Percentiles rank a stretch among this genome's conserved stretches.
phyloP scores from a whole-genome alignment of 805 yeast species.

The Ogataea parapolymorpha region DNA sequence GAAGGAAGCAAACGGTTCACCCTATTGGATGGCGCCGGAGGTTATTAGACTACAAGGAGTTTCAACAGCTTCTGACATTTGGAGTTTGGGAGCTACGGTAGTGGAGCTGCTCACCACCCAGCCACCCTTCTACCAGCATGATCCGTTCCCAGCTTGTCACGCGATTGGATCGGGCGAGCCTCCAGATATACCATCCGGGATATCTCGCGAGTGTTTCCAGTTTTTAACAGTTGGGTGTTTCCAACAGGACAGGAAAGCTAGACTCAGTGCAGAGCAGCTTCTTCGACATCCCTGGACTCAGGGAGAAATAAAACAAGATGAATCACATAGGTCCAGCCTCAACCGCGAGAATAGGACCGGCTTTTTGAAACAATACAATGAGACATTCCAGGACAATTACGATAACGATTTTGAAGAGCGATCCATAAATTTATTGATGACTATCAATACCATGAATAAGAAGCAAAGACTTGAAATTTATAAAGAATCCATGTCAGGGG shows the following conservation, averaged over 20 bases:
- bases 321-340: constrained; percentile 2
- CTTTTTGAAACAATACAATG: constrained; percentile 16
- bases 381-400: constrained; percentile 16
- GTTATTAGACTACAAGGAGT: constrained; percentile 81
- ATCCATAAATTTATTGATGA: constrained; percentile 12
- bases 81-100: constrained; percentile 95
- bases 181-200: constrained; percentile 58
- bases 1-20: constrained; percentile 70
- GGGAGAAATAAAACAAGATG: constrained; percentile 3
- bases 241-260: constrained; percentile 59
- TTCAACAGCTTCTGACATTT: constrained; percentile 82
- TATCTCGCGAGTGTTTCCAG: constrained; percentile 25
- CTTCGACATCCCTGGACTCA: constrained; percentile 61
- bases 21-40: constrained; percentile 99
- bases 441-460: constrained; percentile 18
- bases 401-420: constrained; percentile 21
- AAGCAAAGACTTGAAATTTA: constrained; percentile 19
- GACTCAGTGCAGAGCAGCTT: constrained; percentile 55
- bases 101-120: constrained; percentile 80
- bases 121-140: constrained; percentile 81
- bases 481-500: constrained; percentile 15
- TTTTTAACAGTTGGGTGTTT: constrained; percentile 69
- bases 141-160: constrained; percentile 76
- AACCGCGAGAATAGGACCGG: constrained; percentile 7
- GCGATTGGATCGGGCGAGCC: constrained; percentile 75